Base-by-base conservation (phyloP, 2,329 filamentous ascomycete species). In the Acarospora socialis region DNA sequence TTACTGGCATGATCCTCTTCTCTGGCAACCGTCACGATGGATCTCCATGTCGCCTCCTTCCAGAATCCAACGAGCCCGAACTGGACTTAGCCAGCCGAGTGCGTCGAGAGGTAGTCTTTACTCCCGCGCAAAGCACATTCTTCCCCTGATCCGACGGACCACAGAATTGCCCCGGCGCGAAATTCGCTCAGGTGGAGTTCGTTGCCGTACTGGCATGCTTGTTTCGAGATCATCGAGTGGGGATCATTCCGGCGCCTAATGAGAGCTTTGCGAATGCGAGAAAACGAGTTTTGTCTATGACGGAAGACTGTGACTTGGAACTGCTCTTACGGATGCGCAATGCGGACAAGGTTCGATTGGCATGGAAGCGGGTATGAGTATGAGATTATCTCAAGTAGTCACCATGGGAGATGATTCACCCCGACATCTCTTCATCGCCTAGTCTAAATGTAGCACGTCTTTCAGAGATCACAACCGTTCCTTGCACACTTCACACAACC, bases 141-240 rank as follows among this genome's bases (percentile, higher is more conserved):
- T 31, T 46, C 4, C 31, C 43, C 1, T 49, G 48, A 23, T 46
- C 43, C 21, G 46, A 46, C 13, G 46, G 46, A 2, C 20, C 33
- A 4, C 37, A 41, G 3, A 39, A 31, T 6, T 49, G 46, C 23
- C 12, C 47, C 8, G 46, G 46, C 4, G 45, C 41, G 35, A 46
- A 40, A 18, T 49, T 49, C 15, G 37, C 46, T 2, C 45, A 48
- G 30, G 45, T 46, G 5, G 46, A 49, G 27, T 42, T 47, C 18
- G 41, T 46, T 6, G 43, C 34, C 3, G 27, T 34, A 2, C 9
- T 46, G 16, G 25, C 39, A 25, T 12, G 8, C n/a, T n/a, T n/a
- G n/a, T n/a, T 35, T 12, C 26, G 28, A 2, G 5, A 26, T 6
- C 7, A n/a, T 5, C 6, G 21, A 2, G 28, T 15, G 7, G 5